Evolutionary conservation across 345 rosid genomes (phyloP), one percentile per base, ranked within the genome.

Genomic region (Passiflora organensis): DNA sequence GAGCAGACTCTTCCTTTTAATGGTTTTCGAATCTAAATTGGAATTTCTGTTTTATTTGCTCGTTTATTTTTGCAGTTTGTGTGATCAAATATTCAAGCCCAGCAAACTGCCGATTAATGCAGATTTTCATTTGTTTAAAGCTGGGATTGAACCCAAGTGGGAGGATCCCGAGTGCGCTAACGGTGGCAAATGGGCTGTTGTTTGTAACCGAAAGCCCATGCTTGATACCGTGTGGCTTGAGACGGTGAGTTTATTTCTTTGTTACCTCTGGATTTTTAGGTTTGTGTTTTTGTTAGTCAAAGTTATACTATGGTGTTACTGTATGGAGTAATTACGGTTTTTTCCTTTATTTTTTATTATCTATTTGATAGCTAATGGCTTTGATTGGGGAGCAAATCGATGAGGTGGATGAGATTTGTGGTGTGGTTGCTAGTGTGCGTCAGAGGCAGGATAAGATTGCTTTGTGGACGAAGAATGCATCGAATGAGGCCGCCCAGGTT

Each of bases 401-500:
- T 43, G 97, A 91, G 55, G 73, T 81, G 0, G 95, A 85, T 66
- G 97, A 91, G 77, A 82, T 91, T 44, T 91, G 95, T 54, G 97
- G 97, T 39, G 95, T 83, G 48, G 97, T 91, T 70, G 97, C 88
- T 50, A 87, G 89, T 48, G 82, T 82, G 18, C 97, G 97, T n/a
- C 87, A 36, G 44, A 80, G 76, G 86, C 86, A 76, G 67, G 90
- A 91, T 68, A 91, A 80, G 71, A 80, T 91, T 55, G 84, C 97
- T 2, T 73, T 91, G 38, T 91, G 97, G 97, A 91, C 96, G 1
- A 87, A 76, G 75, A 80, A 86, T 2, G 91, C 95, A 24, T 49
- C 96, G 0, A 91, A 91, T 60, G 98, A 91, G 84, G 95, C 98
- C 72, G 82, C 67, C 16, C 90, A 85, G 98, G 98, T 87, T 49